A percentile compares a stretch with the other conserved stretches of the same genome.
These are phyloP conservation scores for Raddia guianensis DNA, from an alignment of 176 grass and related monocot genomes.

Conservation along the genomic window DNA sequence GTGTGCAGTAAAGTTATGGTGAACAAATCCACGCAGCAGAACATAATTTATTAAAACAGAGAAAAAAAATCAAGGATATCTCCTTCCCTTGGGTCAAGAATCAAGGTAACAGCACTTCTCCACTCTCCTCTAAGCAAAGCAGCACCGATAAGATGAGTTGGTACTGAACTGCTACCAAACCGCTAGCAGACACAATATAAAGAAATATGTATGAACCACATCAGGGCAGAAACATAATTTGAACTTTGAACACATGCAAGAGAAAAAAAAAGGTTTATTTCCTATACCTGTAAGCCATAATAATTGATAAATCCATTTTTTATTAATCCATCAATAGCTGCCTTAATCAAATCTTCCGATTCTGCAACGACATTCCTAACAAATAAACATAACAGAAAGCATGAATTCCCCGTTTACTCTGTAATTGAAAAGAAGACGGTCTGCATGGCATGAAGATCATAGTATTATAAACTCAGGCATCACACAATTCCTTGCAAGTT, in stretches of 20 bases:
- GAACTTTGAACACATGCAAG: background rate
- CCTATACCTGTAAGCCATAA: conserved; percentile 80
- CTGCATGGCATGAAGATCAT: conserved; percentile 12
- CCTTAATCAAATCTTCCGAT: conserved; percentile 66
- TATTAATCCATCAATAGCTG: conserved; percentile 64
- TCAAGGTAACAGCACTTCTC: conserved; percentile 75
- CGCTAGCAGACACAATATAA: conserved; percentile 57
- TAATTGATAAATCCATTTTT: conserved; percentile 91
- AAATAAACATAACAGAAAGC: conserved; percentile 39
- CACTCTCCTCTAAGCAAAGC: conserved; percentile 94
- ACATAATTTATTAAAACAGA: conserved; percentile 30
- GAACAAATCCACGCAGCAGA: conserved; percentile 35
- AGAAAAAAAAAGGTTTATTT: background rate
- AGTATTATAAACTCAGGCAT: background rate
- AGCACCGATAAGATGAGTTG: conserved; percentile 86
- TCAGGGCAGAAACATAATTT: conserved; percentile 22
- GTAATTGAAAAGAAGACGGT: conserved; percentile 19
- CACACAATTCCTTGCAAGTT: conserved; percentile 11
- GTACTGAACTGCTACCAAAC: conserved; percentile 91
- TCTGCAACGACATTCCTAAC: conserved; percentile 72
- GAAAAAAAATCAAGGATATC: conserved; percentile 58
- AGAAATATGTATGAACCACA: conserved; percentile 3
- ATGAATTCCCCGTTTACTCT: conserved; percentile 17
- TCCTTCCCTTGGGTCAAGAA: conserved; percentile 93
- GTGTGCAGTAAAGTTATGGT: conserved; percentile 54